These are phyloP conservation scores for Xylaria sp. DNA, from an alignment of 2,329 filamentous ascomycete genomes.

Conservation along the genomic window DNA sequence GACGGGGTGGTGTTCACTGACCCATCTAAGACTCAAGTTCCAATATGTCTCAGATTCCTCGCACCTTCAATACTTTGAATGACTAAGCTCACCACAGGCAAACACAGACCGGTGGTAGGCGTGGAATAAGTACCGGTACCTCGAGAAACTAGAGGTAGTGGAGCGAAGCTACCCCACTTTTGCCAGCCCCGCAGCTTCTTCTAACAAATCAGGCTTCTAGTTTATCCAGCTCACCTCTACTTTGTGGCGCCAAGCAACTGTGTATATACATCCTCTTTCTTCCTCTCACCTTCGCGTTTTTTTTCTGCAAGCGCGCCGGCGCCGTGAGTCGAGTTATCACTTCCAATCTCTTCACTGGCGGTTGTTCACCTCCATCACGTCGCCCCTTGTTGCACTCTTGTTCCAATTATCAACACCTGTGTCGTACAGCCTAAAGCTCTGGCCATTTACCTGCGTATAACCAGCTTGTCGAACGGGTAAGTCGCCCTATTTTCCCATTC, in stretches of 20 bases:
- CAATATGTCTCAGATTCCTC: no score
- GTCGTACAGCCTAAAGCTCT: no score
- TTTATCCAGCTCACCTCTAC: background rate
- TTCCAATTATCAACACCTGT: background rate
- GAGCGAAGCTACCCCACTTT: background rate
- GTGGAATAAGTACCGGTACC: slow-evolving; percentile 1
- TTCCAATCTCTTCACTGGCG: background rate
- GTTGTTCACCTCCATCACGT: background rate
- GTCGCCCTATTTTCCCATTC: background rate
- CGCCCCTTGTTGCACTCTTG: background rate
- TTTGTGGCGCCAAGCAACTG: background rate
- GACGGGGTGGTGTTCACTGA: background rate
- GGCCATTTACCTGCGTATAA: background rate
- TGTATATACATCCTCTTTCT: slow-evolving; percentile 2
- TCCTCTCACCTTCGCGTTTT: background rate
- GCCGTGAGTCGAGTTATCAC: background rate
- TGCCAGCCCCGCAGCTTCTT: background rate
- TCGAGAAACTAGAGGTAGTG: background rate
- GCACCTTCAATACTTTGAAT: no score
- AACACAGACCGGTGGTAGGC: no score
- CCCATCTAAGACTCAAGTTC: background rate
- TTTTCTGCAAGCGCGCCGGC: background rate
- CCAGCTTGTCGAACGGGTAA: slow-evolving; percentile 2
- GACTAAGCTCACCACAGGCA: no score
- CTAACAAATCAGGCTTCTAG: background rate